These are phyloP conservation scores for Bothriochloa decipiens DNA, from an alignment of 176 grass and related monocot species.

Conservation along the genomic window DNA sequence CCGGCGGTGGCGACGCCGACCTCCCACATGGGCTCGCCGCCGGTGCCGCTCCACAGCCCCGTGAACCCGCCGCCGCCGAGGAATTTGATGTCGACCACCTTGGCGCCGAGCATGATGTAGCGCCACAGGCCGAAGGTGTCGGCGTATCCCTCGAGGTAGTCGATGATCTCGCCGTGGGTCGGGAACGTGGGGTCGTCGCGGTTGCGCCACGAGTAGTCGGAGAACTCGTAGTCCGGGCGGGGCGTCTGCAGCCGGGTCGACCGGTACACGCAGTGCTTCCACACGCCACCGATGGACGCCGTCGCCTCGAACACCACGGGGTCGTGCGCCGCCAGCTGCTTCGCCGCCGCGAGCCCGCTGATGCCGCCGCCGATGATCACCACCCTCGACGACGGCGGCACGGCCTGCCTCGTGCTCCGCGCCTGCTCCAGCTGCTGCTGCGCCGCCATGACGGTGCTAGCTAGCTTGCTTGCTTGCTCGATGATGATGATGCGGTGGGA, in stretches of 20 bases:
- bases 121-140: slow-evolving; percentile 68
- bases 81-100: slow-evolving; percentile 82
- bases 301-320: slow-evolving; percentile 91
- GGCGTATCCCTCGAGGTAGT: slow-evolving; percentile 89
- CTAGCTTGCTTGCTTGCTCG: background rate
- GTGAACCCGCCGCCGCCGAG: slow-evolving; percentile 61
- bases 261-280: slow-evolving; percentile 88
- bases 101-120: slow-evolving; percentile 64
- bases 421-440: slow-evolving; percentile 14
- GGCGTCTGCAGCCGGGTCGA: slow-evolving; percentile 91
- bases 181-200: slow-evolving; percentile 85
- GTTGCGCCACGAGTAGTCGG: slow-evolving; percentile 79
- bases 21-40: slow-evolving; percentile 73
- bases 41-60: slow-evolving; percentile 70
- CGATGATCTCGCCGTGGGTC: slow-evolving; percentile 73
- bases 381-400: slow-evolving; percentile 54
- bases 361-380: slow-evolving; percentile 92
- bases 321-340: slow-evolving; percentile 70
- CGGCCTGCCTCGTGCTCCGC: slow-evolving; percentile 44
- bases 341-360: slow-evolving; percentile 83
- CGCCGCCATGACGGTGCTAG: background rate
- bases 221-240: slow-evolving; percentile 93
- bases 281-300: slow-evolving; percentile 73
- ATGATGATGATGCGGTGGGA: background rate
- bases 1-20: slow-evolving; percentile 59